Conservation (phyloP, 169 alveolate genomes). For the Theileria luwenshuni region DNA sequence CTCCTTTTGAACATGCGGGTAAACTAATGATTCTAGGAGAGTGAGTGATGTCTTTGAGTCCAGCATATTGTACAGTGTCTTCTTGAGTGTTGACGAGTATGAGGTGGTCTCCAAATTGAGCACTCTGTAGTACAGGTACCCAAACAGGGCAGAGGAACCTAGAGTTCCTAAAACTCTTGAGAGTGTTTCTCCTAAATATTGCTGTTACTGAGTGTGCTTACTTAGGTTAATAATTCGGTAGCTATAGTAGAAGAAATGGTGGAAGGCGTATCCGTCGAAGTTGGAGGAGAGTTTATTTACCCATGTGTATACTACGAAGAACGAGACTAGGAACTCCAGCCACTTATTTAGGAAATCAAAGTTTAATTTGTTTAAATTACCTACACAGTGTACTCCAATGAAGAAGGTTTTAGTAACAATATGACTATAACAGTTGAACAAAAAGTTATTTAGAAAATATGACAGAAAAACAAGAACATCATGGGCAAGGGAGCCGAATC, state of each 20-base stretch:
- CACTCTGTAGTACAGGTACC: background rate
- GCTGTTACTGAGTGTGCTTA: constrained; percentile 16
- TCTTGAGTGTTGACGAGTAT: background rate
- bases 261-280: constrained; percentile 65
- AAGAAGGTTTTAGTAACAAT: constrained; percentile 3
- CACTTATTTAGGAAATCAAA: background rate
- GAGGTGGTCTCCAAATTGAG: background rate
- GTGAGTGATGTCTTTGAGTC: constrained; percentile 18
- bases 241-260: constrained; percentile 50
- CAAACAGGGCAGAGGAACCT: constrained; percentile 37
- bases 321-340: constrained; percentile 19
- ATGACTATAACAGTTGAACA: constrained; percentile 19
- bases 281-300: constrained; percentile 1
- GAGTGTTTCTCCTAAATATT: constrained; percentile 40
- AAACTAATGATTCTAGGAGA: constrained; percentile 21
- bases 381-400: background rate
- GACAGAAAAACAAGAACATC: constrained; percentile 36
- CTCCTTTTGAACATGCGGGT: background rate
- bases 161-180: constrained; percentile 44
- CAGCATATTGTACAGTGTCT: constrained; percentile 18
- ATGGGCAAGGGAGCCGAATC: background rate
- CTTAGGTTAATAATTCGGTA: constrained; percentile 49
- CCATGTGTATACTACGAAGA: constrained; percentile 32
- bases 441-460: constrained; percentile 27
- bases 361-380: background rate